Evolutionary conservation across 108 stramenopile species (phyloP).

Genomic region (Nannochloropsis gaditana): DNA sequence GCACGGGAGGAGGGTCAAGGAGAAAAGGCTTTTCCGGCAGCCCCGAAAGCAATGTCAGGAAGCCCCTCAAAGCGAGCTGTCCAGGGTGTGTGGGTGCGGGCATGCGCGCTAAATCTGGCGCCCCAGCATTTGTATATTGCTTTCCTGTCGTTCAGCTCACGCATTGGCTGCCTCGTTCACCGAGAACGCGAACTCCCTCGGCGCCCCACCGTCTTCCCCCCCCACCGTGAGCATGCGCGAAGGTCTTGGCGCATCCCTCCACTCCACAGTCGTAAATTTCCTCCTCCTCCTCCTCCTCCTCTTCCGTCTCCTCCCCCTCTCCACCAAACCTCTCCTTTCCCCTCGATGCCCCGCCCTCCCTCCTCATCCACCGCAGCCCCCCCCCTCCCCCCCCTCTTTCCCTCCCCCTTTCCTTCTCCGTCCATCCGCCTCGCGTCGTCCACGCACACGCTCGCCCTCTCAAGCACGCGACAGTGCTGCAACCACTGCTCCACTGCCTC

Average conservation of each 20-base stretch:
- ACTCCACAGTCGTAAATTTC: not conserved
- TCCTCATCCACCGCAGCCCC: not conserved
- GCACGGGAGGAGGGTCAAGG: no score
- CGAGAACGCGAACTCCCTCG: not conserved
- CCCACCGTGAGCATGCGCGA: not conserved
- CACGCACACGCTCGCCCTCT: not conserved
- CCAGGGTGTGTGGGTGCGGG: no score
- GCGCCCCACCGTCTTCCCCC: not conserved
- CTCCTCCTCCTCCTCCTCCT: not conserved
- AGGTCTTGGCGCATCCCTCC: not conserved
- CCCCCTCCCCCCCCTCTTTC: not conserved
- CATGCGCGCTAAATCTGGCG: no score
- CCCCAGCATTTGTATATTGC: no score
- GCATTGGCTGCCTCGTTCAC: no score
- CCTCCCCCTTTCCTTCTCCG: not conserved
- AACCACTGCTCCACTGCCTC: slow-evolving; percentile 12
- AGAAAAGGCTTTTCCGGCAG: no score
- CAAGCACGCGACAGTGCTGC: not conserved
- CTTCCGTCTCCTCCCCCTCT: not conserved
- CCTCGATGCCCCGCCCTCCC: not conserved
- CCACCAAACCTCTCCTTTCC: not conserved
- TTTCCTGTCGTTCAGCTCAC: no score
- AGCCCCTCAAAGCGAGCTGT: no score
- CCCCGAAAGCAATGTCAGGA: no score
- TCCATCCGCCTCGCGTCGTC: not conserved